Evolutionary conservation across 352 stramenopile genomes (phyloP).

Genomic region (Blastocystis sp.): DNA sequence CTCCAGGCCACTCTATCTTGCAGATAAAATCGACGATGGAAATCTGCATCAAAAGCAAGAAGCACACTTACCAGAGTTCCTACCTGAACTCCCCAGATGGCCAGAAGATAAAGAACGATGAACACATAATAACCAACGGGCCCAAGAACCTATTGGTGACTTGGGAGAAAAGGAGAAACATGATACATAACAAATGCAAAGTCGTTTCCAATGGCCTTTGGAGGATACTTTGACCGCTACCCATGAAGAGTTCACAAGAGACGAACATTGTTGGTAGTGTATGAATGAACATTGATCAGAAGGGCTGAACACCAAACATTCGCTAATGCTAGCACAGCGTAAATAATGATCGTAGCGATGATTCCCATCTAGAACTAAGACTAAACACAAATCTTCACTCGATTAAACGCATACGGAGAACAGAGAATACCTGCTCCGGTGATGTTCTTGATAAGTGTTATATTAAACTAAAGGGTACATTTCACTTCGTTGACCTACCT

Average conservation of each 20-base stretch:
- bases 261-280: neutral
- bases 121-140: neutral
- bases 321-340: neutral
- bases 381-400: neutral
- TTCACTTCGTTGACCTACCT: neutral
- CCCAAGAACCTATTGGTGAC: neutral
- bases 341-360: slow-evolving; percentile 10
- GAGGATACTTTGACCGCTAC: slow-evolving; percentile 39
- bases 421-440: slow-evolving; percentile 37
- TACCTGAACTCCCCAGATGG: slow-evolving; percentile 40
- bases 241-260: no score
- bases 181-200: slow-evolving; percentile 26
- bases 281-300: neutral
- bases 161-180: neutral
- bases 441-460: slow-evolving; percentile 9
- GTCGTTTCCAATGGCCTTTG: slow-evolving; percentile 4
- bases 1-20: neutral
- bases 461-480: neutral
- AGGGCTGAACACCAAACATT: neutral
- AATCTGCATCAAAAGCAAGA: neutral
- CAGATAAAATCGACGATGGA: slow-evolving; percentile 54
- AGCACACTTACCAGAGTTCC: neutral
- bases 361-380: slow-evolving; percentile 34
- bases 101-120: slow-evolving; percentile 12
- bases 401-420: slow-evolving; percentile 32